Evolutionary conservation across 352 stramenopile species (phyloP).

Genomic region (Thalassiosira hispida): DNA sequence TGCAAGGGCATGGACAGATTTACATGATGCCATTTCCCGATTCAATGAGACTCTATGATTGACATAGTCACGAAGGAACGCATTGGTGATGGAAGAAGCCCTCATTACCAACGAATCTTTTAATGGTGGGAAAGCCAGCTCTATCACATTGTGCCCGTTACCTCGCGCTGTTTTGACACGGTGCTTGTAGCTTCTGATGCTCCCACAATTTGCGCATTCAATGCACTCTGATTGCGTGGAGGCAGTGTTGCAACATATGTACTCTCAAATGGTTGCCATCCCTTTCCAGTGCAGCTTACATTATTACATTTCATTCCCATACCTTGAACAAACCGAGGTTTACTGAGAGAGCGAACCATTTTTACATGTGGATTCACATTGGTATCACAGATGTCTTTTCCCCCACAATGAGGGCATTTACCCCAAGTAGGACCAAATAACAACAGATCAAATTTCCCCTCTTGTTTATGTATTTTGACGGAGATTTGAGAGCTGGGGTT

Average conservation of each 20-base stretch:
- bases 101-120: no score
- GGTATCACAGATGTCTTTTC: no score
- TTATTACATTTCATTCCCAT: neutral
- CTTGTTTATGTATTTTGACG: no score
- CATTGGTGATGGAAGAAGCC: neutral
- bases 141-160: neutral
- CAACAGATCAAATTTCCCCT: no score
- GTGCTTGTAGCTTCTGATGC: neutral
- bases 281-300: neutral
- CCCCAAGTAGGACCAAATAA: no score
- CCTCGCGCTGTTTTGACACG: neutral
- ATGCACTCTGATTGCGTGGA: neutral
- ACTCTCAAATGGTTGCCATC: neutral
- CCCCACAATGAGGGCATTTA: no score
- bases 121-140: no score
- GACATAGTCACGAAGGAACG: conserved; percentile 13
- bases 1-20: conserved; percentile 1
- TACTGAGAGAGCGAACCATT: neutral
- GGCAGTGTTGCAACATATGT: neutral
- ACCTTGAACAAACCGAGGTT: neutral
- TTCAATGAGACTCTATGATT: neutral
- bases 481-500: no score
- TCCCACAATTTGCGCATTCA: neutral
- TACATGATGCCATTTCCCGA: conserved; percentile 5
- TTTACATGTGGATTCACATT: neutral